Percentiles rank a stretch among this genome's conserved stretches.
phyloP scores from a whole-genome alignment of 2,329 filamentous ascomycete genomes.

The Fusarium domesticum region DNA sequence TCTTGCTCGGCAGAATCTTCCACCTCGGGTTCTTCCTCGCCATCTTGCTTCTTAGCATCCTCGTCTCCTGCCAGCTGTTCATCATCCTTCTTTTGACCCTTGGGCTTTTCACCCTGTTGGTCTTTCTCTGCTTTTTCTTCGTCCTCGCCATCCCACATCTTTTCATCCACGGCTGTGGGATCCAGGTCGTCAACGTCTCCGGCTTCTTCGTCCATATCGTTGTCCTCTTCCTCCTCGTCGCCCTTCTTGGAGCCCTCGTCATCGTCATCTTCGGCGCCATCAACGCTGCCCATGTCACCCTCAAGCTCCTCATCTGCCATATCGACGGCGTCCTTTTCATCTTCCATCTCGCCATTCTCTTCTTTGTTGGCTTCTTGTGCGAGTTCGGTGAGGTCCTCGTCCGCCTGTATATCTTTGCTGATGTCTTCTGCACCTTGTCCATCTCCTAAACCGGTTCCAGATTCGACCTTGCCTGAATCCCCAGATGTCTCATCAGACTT shows the following conservation, averaged over 20 bases:
- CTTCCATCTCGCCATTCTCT: slow-evolving; percentile 64
- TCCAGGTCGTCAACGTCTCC: slow-evolving; percentile 91
- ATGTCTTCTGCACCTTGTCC: slow-evolving; percentile 96
- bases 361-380: slow-evolving; percentile 78
- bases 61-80: slow-evolving; percentile 60
- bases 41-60: slow-evolving; percentile 50
- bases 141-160: slow-evolving; percentile 93
- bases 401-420: slow-evolving; percentile 90
- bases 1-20: slow-evolving; percentile 44
- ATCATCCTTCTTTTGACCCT: slow-evolving; percentile 65
- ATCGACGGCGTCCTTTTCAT: slow-evolving; percentile 82
- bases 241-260: slow-evolving; percentile 59
- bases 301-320: slow-evolving; percentile 92
- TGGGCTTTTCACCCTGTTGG: slow-evolving; percentile 69
- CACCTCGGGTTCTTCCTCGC: slow-evolving; percentile 38
- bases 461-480: slow-evolving; percentile 77
- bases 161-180: slow-evolving; percentile 88
- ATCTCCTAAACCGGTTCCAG: slow-evolving; percentile 89
- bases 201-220: slow-evolving; percentile 85
- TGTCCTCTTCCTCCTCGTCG: slow-evolving; percentile 61
- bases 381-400: slow-evolving; percentile 89
- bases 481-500: slow-evolving; percentile 68
- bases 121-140: slow-evolving; percentile 81
- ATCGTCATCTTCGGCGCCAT: slow-evolving; percentile 59
- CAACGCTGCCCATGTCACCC: slow-evolving; percentile 69